These are phyloP conservation scores for Scheffersomyces stipitis DNA, from an alignment of 805 yeast genomes.

Conservation along the genomic window DNA sequence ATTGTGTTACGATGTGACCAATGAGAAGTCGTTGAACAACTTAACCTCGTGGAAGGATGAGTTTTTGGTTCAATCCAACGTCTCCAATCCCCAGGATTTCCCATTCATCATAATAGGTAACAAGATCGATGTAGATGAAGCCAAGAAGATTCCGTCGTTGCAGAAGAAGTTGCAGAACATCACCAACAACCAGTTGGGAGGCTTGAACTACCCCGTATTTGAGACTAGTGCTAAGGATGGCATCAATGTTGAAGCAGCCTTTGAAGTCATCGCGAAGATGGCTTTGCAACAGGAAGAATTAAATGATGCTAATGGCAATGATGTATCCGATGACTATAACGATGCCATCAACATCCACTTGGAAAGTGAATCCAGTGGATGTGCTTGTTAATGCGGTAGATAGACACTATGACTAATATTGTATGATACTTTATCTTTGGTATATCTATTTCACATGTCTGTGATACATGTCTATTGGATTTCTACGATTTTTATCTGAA, in stretches of 20 bases:
- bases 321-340: constrained; percentile 75
- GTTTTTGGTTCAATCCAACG: constrained; percentile 89
- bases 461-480: too few relatives aligned
- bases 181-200: constrained; percentile 52
- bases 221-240: constrained; percentile 98
- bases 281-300: constrained; percentile 95
- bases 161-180: constrained; percentile 51
- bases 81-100: constrained; percentile 89
- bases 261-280: constrained; percentile 92
- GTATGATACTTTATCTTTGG: too few relatives aligned
- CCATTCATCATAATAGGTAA: constrained; percentile 95
- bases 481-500: too few relatives aligned
- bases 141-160: constrained; percentile 68
- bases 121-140: constrained; percentile 91
- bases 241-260: constrained; percentile 91
- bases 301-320: constrained; percentile 69
- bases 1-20: constrained; percentile 92
- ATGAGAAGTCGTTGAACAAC: constrained; percentile 88
- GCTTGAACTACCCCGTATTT: constrained; percentile 75
- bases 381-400: constrained; percentile 79
- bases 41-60: constrained; percentile 94
- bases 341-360: constrained; percentile 95
- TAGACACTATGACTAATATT: too few relatives aligned
- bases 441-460: too few relatives aligned
- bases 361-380: constrained; percentile 74